A percentile compares a stretch with the other conserved stretches of the same genome.
Evolutionary conservation across 441 rosid species (phyloP).

Genomic region (Eutrema salsugineum): DNA sequence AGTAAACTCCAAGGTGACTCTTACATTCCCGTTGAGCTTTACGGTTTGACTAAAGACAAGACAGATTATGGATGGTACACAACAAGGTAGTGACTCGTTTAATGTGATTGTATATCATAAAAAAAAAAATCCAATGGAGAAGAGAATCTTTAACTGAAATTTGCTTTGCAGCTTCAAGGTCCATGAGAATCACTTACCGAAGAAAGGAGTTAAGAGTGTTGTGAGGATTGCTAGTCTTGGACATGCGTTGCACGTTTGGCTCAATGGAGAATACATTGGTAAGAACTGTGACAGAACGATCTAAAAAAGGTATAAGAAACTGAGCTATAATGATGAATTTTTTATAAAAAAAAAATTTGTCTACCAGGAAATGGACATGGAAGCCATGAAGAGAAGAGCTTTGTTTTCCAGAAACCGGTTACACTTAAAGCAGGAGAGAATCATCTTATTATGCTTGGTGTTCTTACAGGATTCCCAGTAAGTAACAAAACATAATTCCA

Average conservation of each 20-base stretch:
- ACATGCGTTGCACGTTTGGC: constrained; percentile 70
- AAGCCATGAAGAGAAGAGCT: constrained; percentile 46
- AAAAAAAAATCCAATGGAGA: background rate
- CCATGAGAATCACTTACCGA: constrained; percentile 42
- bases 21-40: constrained; percentile 56
- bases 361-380: constrained; percentile 44
- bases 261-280: constrained; percentile 80
- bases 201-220: constrained; percentile 41
- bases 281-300: background rate
- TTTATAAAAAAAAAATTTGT: too few species aligned
- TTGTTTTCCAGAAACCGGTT: constrained; percentile 34
- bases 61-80: constrained; percentile 88
- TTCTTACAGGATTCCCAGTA: constrained; percentile 44
- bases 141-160: background rate
- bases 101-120: background rate
- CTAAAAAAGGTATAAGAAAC: background rate
- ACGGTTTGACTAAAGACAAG: constrained; percentile 54
- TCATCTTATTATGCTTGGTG: constrained; percentile 38
- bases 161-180: constrained; percentile 46
- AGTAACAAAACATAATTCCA: background rate
- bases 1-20: constrained; percentile 20
- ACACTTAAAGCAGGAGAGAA: constrained; percentile 37
- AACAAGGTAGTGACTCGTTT: constrained; percentile 42
- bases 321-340: background rate
- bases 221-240: constrained; percentile 84